Base-by-base conservation (phyloP, 768 basidiomycete species). In the Exidia glandulosa region DNA sequence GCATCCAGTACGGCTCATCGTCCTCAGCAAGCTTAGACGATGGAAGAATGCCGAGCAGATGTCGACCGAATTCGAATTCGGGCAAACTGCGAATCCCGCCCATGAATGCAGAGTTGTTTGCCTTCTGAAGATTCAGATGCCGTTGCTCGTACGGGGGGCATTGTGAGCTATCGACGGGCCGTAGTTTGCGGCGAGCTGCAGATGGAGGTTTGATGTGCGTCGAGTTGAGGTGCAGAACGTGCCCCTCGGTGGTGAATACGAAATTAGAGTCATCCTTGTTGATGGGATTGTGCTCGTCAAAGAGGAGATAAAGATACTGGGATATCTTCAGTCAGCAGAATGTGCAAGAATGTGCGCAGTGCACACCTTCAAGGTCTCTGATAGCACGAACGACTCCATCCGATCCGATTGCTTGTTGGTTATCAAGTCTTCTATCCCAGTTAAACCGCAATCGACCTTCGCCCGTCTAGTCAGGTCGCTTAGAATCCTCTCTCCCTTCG, bases 351-450 rank as follows among this genome's bases (percentile, higher is more conserved):
- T n/a, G 37, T 27, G 1, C 16, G 41, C 7, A 16, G 45, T n/a
- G 60, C 71, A 32, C 61, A 87, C 92, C 79, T 94, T 95, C 54
- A 96, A 74, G 0, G 93, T 93, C 73, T 95, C 94, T 2, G 90
- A 93, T 32, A 97, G 77, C n/a, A 84, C 84, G 70, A 98, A 99
- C 3, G 89, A 92, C 71, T 98, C 96, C 96, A 98, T 98, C 61
- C 95, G 82, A 67, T 98, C 92, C 63, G 94, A 92, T 19, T 81
- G 82, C 65, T 83, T 77, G 64, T 90, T 88, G 32, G 77, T 84
- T 45, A 86, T 77, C 2, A 97, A 79, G 71, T 96, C 88, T 64
- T 79, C 76, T 60, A 98, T 84, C 7, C 90, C 86, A 4, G 88
- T 80, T 50, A 98, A 76, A 1, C 95, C 95, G 69, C 95, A 98